Evolutionary conservation across 148 eudicot genomes (phyloP).

Genomic region (Nepenthes gracilis): DNA sequence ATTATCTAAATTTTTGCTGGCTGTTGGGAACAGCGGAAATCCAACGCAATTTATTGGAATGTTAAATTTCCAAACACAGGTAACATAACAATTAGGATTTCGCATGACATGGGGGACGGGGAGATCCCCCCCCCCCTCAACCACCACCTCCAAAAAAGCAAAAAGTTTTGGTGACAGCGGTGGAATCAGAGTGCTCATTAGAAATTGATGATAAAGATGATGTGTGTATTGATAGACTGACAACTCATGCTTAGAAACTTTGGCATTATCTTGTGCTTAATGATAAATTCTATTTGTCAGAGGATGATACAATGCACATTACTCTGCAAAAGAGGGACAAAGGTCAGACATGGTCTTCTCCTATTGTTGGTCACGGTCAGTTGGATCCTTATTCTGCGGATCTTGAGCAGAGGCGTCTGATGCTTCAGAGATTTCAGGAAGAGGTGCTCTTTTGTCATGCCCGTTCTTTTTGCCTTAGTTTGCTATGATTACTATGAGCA

Average conservation of each 20-base stretch:
- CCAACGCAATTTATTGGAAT: too few species aligned
- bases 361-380: constrained; percentile 77
- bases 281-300: constrained; percentile 21
- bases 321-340: constrained; percentile 89
- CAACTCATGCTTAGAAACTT: background rate
- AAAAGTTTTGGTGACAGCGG: too few species aligned
- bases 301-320: constrained; percentile 84
- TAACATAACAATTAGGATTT: too few species aligned
- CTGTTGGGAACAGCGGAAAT: too few species aligned
- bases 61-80: too few species aligned
- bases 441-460: constrained; percentile 39
- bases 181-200: too few species aligned
- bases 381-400: constrained; percentile 77
- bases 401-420: constrained; percentile 84
- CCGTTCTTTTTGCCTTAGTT: constrained; percentile 1
- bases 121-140: too few species aligned
- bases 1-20: too few species aligned
- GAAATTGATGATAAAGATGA: too few species aligned
- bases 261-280: background rate
- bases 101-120: too few species aligned
- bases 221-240: too few species aligned
- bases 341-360: constrained; percentile 90
- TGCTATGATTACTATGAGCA: background rate
- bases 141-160: too few species aligned
- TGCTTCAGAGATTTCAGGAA: constrained; percentile 96